Base-by-base conservation (phyloP, 495 filamentous ascomycete species). In the Neurospora pannonica region DNA sequence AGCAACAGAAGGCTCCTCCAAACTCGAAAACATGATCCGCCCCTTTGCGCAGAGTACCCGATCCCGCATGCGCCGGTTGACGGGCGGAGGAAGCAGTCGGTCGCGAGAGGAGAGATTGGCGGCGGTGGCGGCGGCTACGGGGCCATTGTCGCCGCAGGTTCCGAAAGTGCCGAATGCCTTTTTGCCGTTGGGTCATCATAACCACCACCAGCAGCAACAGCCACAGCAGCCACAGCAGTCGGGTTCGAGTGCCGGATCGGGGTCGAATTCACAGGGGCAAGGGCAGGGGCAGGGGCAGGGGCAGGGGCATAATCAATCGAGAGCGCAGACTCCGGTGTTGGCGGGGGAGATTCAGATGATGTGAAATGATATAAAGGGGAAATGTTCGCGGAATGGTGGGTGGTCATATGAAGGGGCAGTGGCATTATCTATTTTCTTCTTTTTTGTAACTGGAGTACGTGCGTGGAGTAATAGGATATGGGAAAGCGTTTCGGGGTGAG, bases 11-110 rank as follows among this genome's bases (percentile, higher is more conserved):
- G 54, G 54, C 54, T 88, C 89, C 0, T 90, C 90, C 71, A 89
- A 91, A 72, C 82, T 93, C 0, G 91, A 92, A 76, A 91, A 86
- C 10, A 92, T 90, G 87, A 90, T 91, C 76, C 84, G 85, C 70
- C 86, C 87, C 21, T 76, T 87, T 31, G 83, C 86, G 48, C 85
- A 88, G 75, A 82, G 84, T 28, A 87, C 87, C 2, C 79, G 88
- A 74, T 87, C 85, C 73, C 85, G 90, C 36, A 89, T 93, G 90
- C 83, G 92, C 48, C 85, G 92, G 76, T 84, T 93, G 38, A 92
- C 91, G 0, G 89, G 90, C 0, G 87, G 54, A 17, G 54, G 54
- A 67, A 67, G 54, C 28, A 67, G 89, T 15, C 78, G 90, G 54
- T 87, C 87, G 0, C 84, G 88, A 21, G 90, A 92, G 19, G 91